phyloP scores from a whole-genome alignment of 73 alveolate species.

The Paraurostyla sp. region DNA sequence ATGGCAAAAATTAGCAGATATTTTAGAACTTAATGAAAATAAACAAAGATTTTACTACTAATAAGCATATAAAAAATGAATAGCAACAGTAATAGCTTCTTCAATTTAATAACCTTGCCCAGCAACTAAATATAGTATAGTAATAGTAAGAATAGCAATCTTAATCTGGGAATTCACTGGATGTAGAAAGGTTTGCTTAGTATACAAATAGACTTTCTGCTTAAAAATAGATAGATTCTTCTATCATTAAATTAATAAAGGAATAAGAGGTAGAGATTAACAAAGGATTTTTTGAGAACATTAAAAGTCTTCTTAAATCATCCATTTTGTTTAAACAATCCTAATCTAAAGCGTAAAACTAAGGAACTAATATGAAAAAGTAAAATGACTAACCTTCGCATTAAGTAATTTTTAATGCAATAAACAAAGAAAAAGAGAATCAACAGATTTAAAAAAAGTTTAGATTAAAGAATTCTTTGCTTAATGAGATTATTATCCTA shows the following conservation, averaged over 20 bases:
- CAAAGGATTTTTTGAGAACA: constrained; percentile 23
- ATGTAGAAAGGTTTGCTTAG: neutral
- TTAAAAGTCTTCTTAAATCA: neutral
- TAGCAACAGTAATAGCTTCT: too few species aligned
- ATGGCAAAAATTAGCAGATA: too few species aligned
- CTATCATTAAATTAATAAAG: neutral
- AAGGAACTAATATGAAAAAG: too few species aligned
- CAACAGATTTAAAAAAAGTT: neutral
- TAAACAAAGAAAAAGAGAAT: too few species aligned
- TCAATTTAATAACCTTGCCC: too few species aligned
- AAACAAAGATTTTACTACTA: neutral
- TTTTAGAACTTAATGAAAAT: neutral
- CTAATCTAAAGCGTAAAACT: neutral
- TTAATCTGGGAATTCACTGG: neutral
- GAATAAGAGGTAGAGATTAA: neutral
- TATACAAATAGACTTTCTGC: neutral
- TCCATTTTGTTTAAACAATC: neutral
- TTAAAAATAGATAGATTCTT: neutral
- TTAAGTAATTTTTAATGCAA: too few species aligned
- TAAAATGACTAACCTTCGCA: too few species aligned
- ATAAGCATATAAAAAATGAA: too few species aligned
- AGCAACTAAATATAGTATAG: too few species aligned
- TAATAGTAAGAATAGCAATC: neutral
- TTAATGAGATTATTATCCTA: constrained; percentile 20
- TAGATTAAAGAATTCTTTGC: neutral